Conservation (phyloP, 2,329 filamentous ascomycete genomes). For the Aspergillus udagawae region DNA sequence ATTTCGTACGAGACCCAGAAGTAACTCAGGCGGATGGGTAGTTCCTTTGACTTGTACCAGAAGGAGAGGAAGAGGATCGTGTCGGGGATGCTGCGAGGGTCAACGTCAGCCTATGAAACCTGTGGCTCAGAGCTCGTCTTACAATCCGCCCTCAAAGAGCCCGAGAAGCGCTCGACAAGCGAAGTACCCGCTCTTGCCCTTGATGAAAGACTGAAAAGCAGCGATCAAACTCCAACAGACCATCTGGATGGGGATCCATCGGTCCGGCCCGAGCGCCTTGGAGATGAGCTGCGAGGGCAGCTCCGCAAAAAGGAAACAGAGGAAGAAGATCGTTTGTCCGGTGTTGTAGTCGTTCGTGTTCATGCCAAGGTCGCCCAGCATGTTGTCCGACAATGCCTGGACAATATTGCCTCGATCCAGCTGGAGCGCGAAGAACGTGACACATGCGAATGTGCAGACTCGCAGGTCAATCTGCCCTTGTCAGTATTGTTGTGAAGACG, state of each 20-base stretch:
- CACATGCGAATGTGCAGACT: slow-evolving; percentile 44
- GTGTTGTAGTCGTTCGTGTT: slow-evolving; percentile 44
- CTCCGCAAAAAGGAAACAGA: slow-evolving; percentile 45
- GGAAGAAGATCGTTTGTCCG: slow-evolving; percentile 38
- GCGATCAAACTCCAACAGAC: slow-evolving; percentile 54
- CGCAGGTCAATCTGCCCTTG: slow-evolving; percentile 37
- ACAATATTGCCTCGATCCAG: slow-evolving; percentile 60
- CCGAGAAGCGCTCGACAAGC: slow-evolving; percentile 46
- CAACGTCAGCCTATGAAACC: neutral
- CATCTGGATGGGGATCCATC: slow-evolving; percentile 60
- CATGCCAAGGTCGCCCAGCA: slow-evolving; percentile 51
- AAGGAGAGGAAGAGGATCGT: slow-evolving; percentile 61
- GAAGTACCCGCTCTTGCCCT: slow-evolving; percentile 42
- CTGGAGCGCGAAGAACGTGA: slow-evolving; percentile 63
- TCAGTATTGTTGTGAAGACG: neutral
- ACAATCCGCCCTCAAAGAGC: slow-evolving; percentile 54
- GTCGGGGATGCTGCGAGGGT: slow-evolving; percentile 35
- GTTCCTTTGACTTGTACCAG: slow-evolving; percentile 68
- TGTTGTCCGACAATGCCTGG: slow-evolving; percentile 60
- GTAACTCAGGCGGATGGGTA: slow-evolving; percentile 62
- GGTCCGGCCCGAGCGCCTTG: slow-evolving; percentile 56
- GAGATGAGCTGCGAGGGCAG: slow-evolving; percentile 59
- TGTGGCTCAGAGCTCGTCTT: slow-evolving; percentile 44
- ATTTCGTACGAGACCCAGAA: slow-evolving; percentile 65
- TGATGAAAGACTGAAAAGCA: slow-evolving; percentile 48